These are phyloP conservation scores for Leptographium radiaticola DNA, from an alignment of 2,329 filamentous ascomycete species.

Conservation along the genomic window DNA sequence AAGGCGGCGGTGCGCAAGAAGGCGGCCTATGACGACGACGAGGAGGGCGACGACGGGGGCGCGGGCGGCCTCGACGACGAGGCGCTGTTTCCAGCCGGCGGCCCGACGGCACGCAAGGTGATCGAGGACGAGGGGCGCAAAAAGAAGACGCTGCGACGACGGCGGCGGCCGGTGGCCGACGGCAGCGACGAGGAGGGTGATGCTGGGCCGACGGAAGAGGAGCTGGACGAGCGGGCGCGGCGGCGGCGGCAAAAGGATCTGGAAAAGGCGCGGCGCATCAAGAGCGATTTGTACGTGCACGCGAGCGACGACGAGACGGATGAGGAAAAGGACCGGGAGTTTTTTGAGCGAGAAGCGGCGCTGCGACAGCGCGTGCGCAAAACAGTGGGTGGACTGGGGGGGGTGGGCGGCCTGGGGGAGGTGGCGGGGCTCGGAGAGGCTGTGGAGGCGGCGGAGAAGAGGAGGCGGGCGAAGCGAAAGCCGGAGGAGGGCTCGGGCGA, in stretches of 20 bases:
- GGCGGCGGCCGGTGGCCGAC: slow-evolving; percentile 21
- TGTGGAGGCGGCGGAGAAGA: not conserved
- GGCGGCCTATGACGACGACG: slow-evolving; percentile 14
- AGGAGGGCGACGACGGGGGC: slow-evolving; percentile 26
- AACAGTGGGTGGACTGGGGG: slow-evolving; percentile 12
- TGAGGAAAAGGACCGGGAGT: slow-evolving; percentile 54
- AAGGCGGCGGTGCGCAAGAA: slow-evolving; percentile 41
- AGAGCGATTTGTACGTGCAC: slow-evolving; percentile 70
- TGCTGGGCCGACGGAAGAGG: slow-evolving; percentile 39
- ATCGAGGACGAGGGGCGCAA: slow-evolving; percentile 33
- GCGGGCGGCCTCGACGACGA: slow-evolving; percentile 29
- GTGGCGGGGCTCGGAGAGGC: slow-evolving; percentile 5
- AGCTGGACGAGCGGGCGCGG: slow-evolving; percentile 50
- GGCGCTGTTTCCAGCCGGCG: slow-evolving; percentile 55
- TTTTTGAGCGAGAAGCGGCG: slow-evolving; percentile 63
- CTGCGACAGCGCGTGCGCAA: slow-evolving; percentile 41
- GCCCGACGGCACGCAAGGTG: slow-evolving; percentile 43
- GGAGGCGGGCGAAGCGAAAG: not conserved
- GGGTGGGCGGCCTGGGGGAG: no score
- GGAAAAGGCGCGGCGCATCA: slow-evolving; percentile 70
- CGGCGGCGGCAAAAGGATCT: slow-evolving; percentile 53
- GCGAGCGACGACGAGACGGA: slow-evolving; percentile 86
- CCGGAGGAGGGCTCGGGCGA: not conserved
- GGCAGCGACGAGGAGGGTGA: slow-evolving; percentile 27
- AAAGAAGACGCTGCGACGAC: slow-evolving; percentile 43